A percentile compares a stretch with the other conserved stretches of the same genome.
These are phyloP conservation scores for Starmerella riodocensis DNA, from an alignment of 805 yeast species.

Conservation along the genomic window DNA sequence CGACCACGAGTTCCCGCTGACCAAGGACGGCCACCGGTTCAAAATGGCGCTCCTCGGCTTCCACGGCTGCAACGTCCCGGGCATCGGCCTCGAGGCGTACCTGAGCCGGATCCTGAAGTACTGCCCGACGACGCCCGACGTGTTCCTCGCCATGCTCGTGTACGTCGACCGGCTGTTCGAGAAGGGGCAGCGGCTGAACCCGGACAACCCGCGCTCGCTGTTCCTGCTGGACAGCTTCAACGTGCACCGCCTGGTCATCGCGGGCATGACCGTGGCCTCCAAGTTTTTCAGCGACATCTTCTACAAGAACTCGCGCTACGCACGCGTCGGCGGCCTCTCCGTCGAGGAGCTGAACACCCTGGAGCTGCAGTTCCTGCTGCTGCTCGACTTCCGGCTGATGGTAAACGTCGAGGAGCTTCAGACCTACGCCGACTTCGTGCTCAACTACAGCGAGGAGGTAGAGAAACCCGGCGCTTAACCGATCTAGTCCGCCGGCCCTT, in stretches of 20 bases:
- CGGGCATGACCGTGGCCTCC: constrained; percentile 90
- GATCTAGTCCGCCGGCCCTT: background rate
- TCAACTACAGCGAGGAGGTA: constrained; percentile 34
- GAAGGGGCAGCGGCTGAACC: constrained; percentile 35
- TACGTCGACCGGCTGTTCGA: constrained; percentile 87
- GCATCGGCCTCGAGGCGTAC: constrained; percentile 83
- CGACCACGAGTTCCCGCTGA: constrained; percentile 20
- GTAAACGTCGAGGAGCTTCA: constrained; percentile 84
- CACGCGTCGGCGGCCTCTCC: constrained; percentile 74
- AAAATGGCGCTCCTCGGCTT: constrained; percentile 53
- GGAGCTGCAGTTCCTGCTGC: constrained; percentile 74
- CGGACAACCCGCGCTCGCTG: constrained; percentile 26
- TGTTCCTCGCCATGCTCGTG: constrained; percentile 74
- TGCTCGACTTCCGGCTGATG: constrained; percentile 76
- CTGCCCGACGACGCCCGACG: constrained; percentile 98
- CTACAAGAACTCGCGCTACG: constrained; percentile 85
- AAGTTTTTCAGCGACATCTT: constrained; percentile 68
- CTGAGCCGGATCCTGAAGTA: constrained; percentile 81
- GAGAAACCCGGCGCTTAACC: background rate
- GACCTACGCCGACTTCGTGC: constrained; percentile 71
- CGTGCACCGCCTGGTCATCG: constrained; percentile 82
- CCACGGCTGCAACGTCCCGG: constrained; percentile 93
- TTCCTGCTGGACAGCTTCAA: constrained; percentile 94
- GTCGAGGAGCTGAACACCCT: constrained; percentile 66
- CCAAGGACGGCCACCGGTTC: constrained; percentile 21